Conservation (phyloP, 176 grass and related monocot species). For the Oryza glaberrima region DNA sequence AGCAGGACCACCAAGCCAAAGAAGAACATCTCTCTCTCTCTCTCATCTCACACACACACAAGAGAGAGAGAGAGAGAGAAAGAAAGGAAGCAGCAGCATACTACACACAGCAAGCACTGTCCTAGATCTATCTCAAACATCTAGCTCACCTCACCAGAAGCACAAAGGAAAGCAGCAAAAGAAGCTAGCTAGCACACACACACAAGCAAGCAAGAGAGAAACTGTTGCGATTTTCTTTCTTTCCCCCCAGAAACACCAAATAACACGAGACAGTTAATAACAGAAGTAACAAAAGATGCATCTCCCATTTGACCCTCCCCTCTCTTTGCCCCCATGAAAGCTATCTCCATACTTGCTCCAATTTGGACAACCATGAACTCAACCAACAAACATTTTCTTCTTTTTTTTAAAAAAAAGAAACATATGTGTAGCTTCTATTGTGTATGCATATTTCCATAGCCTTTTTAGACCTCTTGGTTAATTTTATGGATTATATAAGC, state of each 20-base stretch:
- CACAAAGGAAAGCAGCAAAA: slow-evolving; percentile 55
- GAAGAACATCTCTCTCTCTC: not conserved
- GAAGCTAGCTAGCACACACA: slow-evolving; percentile 19
- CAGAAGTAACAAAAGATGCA: slow-evolving; percentile 65
- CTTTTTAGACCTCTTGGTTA: not conserved
- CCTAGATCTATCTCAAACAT: slow-evolving; percentile 73
- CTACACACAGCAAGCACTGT: slow-evolving; percentile 61
- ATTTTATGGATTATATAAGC: not conserved
- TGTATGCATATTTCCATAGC: not conserved
- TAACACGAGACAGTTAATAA: slow-evolving; percentile 53
- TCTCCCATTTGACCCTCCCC: slow-evolving; percentile 52
- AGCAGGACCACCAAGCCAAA: slow-evolving; percentile 57
- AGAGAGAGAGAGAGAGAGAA: not conserved
- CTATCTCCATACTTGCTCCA: slow-evolving; percentile 49
- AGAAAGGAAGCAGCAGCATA: slow-evolving; percentile 28
- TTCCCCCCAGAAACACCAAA: slow-evolving; percentile 48
- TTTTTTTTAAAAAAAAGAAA: no score
- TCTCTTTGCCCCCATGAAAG: slow-evolving; percentile 46
- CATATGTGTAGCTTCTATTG: slow-evolving; percentile 23
- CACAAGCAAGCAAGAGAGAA: slow-evolving; percentile 40
- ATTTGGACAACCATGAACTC: slow-evolving; percentile 36
- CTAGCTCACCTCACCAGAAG: slow-evolving; percentile 59
- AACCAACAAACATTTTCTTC: not conserved
- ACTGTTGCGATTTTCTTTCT: slow-evolving; percentile 60
- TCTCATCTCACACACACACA: slow-evolving; percentile 26